These are phyloP conservation scores for Danielia oregonensis DNA, from an alignment of 805 yeast genomes.

Conservation along the genomic window DNA sequence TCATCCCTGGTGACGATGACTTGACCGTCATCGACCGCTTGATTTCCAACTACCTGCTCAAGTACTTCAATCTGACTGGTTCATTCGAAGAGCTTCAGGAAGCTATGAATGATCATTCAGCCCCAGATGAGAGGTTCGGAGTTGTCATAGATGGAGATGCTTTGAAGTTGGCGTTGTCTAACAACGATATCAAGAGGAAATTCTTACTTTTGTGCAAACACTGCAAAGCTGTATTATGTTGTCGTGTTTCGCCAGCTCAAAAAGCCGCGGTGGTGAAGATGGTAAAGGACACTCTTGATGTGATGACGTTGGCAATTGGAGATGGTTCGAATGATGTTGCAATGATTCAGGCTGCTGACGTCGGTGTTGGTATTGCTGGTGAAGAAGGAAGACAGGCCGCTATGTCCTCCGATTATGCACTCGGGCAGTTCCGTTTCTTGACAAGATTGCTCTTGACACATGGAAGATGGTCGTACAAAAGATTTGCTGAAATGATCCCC, in stretches of 20 bases:
- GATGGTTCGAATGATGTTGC: slow-evolving; percentile 89
- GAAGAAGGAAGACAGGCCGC: slow-evolving; percentile 86
- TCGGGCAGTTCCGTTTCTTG: slow-evolving; percentile 73
- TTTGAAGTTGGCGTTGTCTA: slow-evolving; percentile 42
- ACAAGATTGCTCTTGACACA: slow-evolving; percentile 66
- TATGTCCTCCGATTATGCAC: slow-evolving; percentile 80
- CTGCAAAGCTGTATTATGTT: slow-evolving; percentile 75
- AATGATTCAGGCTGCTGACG: slow-evolving; percentile 82
- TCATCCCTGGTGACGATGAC: slow-evolving; percentile 15
- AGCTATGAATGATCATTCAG: slow-evolving; percentile 60
- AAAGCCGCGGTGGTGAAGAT: slow-evolving; percentile 70
- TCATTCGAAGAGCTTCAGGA: slow-evolving; percentile 48
- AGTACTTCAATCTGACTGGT: slow-evolving; percentile 59
- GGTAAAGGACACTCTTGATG: slow-evolving; percentile 61
- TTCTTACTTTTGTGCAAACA: slow-evolving; percentile 71
- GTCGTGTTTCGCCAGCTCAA: slow-evolving; percentile 82
- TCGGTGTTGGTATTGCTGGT: slow-evolving; percentile 85
- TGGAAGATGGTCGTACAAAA: slow-evolving; percentile 79
- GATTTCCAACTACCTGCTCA: slow-evolving; percentile 49
- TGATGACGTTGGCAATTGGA: slow-evolving; percentile 78
- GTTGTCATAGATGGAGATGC: slow-evolving; percentile 72
- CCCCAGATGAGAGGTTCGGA: slow-evolving; percentile 57
- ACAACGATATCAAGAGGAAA: slow-evolving; percentile 36
- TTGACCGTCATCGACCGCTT: slow-evolving; percentile 42
- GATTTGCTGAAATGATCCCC: slow-evolving; percentile 75